These are phyloP conservation scores for Jackrogersella minutella DNA, from an alignment of 495 filamentous ascomycete species.

Conservation along the genomic window DNA sequence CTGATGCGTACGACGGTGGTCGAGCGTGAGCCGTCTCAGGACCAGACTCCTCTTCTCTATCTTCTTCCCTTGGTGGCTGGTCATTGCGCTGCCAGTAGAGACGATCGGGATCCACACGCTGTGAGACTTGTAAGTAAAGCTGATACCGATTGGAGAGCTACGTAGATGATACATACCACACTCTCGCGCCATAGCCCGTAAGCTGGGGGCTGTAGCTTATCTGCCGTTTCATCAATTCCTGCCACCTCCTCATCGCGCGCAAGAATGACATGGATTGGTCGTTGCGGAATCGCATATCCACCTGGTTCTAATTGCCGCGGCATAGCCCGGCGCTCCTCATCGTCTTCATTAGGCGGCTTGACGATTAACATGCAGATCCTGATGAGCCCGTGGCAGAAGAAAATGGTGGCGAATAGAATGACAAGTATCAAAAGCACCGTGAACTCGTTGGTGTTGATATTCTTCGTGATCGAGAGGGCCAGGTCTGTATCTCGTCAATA, in stretches of 20 bases:
- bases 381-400: conserved; percentile 81
- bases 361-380: conserved; percentile 71
- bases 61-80: conserved; percentile 30
- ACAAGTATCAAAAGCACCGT: conserved; percentile 79
- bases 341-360: conserved; percentile 46
- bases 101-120: conserved; percentile 80
- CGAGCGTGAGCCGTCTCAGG: conserved; percentile 46
- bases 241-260: conserved; percentile 69
- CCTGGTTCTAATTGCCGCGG: conserved; percentile 57
- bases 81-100: conserved; percentile 78
- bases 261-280: conserved; percentile 69
- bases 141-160: neutral
- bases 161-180: conserved; percentile 67
- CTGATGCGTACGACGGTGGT: conserved; percentile 75
- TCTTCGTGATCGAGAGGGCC: conserved; percentile 68
- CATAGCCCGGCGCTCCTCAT: conserved; percentile 42
- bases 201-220: conserved; percentile 77
- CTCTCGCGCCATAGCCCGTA: conserved; percentile 86
- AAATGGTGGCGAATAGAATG: conserved; percentile 73
- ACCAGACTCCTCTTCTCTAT: conserved; percentile 32
- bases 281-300: conserved; percentile 66
- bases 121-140: conserved; percentile 27
- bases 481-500: conserved; percentile 62
- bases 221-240: conserved; percentile 58
- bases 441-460: conserved; percentile 66